Evolutionary conservation across 176 grass and related monocot genomes (phyloP).

Genomic region (Leersia perrieri): DNA sequence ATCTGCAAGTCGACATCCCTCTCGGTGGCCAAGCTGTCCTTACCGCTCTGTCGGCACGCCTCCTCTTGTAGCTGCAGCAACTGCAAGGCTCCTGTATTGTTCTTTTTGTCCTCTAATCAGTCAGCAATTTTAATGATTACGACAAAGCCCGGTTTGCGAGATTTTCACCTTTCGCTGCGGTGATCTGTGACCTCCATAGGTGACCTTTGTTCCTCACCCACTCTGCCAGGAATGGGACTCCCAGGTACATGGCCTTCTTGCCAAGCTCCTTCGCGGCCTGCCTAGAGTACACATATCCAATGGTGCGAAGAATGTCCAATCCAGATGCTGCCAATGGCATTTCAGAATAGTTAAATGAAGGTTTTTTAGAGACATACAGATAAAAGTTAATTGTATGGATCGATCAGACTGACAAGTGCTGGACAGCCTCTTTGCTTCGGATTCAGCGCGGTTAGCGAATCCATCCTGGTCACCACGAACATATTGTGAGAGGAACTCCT

Average conservation of each 20-base stretch:
- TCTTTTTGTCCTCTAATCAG: conserved; percentile 54
- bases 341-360: conserved; percentile 11
- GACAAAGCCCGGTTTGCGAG: neutral
- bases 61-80: conserved; percentile 89
- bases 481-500: conserved; percentile 83
- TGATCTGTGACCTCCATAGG: conserved; percentile 94
- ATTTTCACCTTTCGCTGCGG: conserved; percentile 85
- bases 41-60: conserved; percentile 68
- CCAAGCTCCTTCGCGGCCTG: conserved; percentile 96
- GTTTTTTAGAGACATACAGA: neutral
- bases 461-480: conserved; percentile 68
- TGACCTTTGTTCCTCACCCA: conserved; percentile 99
- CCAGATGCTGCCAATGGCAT: conserved; percentile 61
- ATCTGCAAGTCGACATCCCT: conserved; percentile 78
- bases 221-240: conserved; percentile 87
- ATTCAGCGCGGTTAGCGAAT: conserved; percentile 60
- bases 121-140: conserved; percentile 37
- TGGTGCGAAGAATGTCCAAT: conserved; percentile 80
- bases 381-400: conserved; percentile 7
- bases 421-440: conserved; percentile 79
- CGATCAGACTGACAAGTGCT: conserved; percentile 53
- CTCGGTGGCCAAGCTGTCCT: conserved; percentile 56
- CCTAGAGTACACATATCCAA: conserved; percentile 84
- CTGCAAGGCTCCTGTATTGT: conserved; percentile 86
- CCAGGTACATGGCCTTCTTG: conserved; percentile 94